Evolutionary conservation across 345 rosid genomes (phyloP).

Genomic region (Heritiera fomes): DNA sequence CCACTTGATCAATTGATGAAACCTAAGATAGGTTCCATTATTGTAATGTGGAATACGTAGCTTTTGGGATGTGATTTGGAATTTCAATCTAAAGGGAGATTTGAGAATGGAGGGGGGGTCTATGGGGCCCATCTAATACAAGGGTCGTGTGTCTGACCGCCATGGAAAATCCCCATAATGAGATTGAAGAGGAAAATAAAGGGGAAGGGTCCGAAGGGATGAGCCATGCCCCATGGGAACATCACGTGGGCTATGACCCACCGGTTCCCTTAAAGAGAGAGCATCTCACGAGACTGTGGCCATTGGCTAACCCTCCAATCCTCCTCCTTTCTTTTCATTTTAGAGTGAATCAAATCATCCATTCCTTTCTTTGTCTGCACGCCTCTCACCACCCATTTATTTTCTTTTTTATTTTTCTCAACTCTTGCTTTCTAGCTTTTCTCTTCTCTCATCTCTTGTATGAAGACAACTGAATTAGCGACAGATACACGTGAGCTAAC

Average conservation of each 20-base stretch:
- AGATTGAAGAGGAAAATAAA: slow-evolving; percentile 20
- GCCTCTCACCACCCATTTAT: slow-evolving; percentile 42
- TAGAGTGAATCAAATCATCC: slow-evolving; percentile 32
- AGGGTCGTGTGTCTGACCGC: slow-evolving; percentile 23
- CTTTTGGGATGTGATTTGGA: slow-evolving; percentile 28
- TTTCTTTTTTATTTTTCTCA: background rate
- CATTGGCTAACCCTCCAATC: slow-evolving; percentile 2
- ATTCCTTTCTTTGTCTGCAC: slow-evolving; percentile 57
- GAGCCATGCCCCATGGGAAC: slow-evolving; percentile 36
- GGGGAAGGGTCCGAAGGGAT: background rate
- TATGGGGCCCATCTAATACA: slow-evolving; percentile 24
- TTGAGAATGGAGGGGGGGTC: background rate
- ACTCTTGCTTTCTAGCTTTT: slow-evolving; percentile 5
- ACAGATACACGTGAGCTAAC: slow-evolving; percentile 90
- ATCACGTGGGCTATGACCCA: slow-evolving; percentile 86
- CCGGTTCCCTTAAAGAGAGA: slow-evolving; percentile 51
- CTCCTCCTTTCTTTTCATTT: background rate
- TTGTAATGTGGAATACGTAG: slow-evolving; percentile 31
- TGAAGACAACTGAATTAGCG: slow-evolving; percentile 42
- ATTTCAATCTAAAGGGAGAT: slow-evolving; percentile 21
- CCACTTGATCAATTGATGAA: slow-evolving; percentile 9
- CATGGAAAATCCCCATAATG: slow-evolving; percentile 35
- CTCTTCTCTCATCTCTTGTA: slow-evolving; percentile 11
- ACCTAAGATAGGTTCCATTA: slow-evolving; percentile 35
- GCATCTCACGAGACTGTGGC: slow-evolving; percentile 47